Evolutionary conservation across 2,329 filamentous ascomycete species (phyloP), one percentile per base, ranked within the genome.

Genomic region (Trichoderma oligosporum): DNA sequence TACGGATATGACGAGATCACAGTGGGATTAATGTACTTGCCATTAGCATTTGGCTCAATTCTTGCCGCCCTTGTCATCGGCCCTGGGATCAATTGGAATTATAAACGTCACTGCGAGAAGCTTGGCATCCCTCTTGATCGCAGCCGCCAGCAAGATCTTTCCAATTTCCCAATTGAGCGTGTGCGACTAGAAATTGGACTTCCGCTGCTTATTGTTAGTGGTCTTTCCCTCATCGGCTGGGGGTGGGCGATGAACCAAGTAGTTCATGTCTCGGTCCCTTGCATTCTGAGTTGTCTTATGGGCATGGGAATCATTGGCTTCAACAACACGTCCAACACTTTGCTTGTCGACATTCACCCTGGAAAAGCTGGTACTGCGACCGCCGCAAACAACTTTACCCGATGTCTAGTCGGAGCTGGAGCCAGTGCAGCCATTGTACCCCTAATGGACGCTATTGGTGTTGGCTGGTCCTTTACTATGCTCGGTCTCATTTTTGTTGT

Each of bases 41-140:
- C 81, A 1, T 64, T 80, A 27, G 80, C 79, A 0, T 70, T 65
- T 4, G 80, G 79, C 1, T 79, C 78, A n/a, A 71, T 79, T 11
- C 64, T 75, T 1, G 74, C 79, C 0, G 77, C 77, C 1, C 62
- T 74, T 7, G 64, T 74, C 2, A 73, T 74, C 2, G 85, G 87
- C 1, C 76, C 77, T 2, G 62, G 83, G 1, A 78, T 89, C 33
- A 87, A 90, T 68, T 79, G 79, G 71, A 89, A 88, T 67, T 91
- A 85, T 67, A 76, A 79, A 1, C 81, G 85, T 1, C 78, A 86
- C 58, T 85, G 85, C 11, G 67, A 70, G 8, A 74, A 70, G 4
- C 68, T 82, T 0, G 80, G 80, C 8, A 71, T 87, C 8, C 65
- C 75, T 0, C 76, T 85, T 54, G 78, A 78, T 56, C 77, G 76